Conservation (phyloP, 2,329 filamentous ascomycete species). For the Sporothrix phasma region DNA sequence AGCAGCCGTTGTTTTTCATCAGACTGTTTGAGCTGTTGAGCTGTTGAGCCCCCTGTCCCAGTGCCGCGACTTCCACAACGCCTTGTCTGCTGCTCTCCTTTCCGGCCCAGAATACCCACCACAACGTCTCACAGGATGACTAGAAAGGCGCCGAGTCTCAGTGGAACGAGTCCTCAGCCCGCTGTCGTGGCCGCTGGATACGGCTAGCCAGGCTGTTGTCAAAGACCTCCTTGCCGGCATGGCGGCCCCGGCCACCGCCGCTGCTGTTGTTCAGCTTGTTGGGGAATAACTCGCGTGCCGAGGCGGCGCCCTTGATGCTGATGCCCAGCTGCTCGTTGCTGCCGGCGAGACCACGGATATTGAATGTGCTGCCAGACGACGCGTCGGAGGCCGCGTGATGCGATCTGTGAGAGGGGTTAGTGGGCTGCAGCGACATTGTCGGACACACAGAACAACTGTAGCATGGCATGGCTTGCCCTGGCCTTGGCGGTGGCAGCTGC, state of each 20-base stretch:
- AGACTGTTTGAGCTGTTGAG: background rate
- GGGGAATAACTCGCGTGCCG: conserved; percentile 59
- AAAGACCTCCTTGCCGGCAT: conserved; percentile 62
- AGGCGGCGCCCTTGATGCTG: conserved; percentile 55
- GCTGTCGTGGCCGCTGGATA: conserved; percentile 46
- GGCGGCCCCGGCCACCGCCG: conserved; percentile 24
- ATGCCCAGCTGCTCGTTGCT: conserved; percentile 33
- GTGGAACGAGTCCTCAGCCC: conserved; percentile 63
- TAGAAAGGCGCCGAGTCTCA: conserved; percentile 28
- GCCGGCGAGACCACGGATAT: conserved; percentile 49
- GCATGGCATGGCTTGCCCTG: no score
- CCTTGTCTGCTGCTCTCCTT: background rate
- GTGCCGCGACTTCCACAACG: background rate
- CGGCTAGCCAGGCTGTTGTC: conserved; percentile 49
- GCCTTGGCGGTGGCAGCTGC: no score
- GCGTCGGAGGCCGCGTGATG: conserved; percentile 23
- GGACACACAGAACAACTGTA: no score
- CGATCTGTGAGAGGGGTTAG: conserved; percentile 26
- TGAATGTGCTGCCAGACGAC: conserved; percentile 28
- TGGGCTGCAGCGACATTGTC: no score
- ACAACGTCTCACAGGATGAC: background rate
- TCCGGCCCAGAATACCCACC: no score
- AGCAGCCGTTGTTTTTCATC: background rate
- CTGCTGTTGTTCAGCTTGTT: conserved; percentile 40
- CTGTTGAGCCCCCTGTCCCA: background rate